Conservation (phyloP, 2,329 filamentous ascomycete genomes). For the Paraphoma sp. region DNA sequence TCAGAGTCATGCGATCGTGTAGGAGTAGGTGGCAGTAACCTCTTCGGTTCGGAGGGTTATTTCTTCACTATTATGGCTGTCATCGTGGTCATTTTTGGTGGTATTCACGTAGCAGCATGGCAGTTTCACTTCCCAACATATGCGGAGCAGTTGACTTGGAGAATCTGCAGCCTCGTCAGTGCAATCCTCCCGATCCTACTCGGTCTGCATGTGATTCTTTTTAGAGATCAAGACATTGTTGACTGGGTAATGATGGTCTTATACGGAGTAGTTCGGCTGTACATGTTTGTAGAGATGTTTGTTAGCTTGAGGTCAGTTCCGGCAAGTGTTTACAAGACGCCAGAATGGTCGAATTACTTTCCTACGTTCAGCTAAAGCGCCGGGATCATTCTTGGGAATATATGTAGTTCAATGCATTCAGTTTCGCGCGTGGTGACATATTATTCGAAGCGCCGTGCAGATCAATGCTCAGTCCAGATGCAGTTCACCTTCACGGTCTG, state of each 20-base stretch:
- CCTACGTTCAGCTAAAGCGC: conserved; percentile 13
- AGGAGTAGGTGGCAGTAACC: background rate
- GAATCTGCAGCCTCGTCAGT: conserved; percentile 9
- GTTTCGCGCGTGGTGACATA: too few relatives aligned
- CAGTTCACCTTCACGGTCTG: conserved; percentile 33
- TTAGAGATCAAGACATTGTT: background rate
- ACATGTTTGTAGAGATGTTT: conserved; percentile 20
- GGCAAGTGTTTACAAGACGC: conserved; percentile 13
- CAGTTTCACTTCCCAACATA: conserved; percentile 12
- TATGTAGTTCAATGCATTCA: too few relatives aligned
- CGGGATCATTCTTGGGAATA: too few relatives aligned
- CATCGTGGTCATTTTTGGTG: background rate
- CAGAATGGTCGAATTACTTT: conserved; percentile 18
- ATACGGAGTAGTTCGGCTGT: conserved; percentile 5
- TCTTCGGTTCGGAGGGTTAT: background rate
- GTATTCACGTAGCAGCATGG: conserved; percentile 15
- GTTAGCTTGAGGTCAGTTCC: conserved; percentile 11
- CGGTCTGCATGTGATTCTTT: background rate
- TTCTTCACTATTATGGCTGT: background rate
- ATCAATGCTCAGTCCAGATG: conserved; percentile 24
- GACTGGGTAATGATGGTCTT: background rate
- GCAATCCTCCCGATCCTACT: background rate
- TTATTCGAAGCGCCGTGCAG: too few relatives aligned
- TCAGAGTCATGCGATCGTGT: background rate
- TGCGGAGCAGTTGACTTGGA: conserved; percentile 16